phyloP scores from a whole-genome alignment of 2,329 filamentous ascomycete species.

The Phaeosphaeriaceae sp. region DNA sequence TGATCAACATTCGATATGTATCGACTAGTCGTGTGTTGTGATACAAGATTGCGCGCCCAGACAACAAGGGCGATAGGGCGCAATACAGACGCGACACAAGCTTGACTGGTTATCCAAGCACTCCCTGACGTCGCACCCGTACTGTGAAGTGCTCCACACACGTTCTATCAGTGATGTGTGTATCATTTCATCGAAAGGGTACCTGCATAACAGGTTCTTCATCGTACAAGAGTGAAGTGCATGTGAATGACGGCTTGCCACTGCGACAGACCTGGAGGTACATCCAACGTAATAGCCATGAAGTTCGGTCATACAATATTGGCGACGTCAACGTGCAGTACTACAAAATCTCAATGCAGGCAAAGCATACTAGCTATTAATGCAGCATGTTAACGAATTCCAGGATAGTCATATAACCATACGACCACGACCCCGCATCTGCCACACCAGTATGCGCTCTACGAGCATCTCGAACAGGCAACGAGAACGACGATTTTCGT shows the following conservation, averaged over 20 bases:
- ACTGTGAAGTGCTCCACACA: neutral
- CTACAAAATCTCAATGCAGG: neutral
- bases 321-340: neutral
- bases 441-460: neutral
- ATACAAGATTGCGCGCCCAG: neutral
- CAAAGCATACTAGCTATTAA: neutral
- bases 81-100: neutral
- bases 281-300: neutral
- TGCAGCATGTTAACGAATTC: neutral
- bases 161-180: neutral
- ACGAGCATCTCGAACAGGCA: neutral
- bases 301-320: neutral
- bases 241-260: neutral
- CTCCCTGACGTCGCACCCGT: neutral
- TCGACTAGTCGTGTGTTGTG: neutral
- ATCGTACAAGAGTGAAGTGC: neutral
- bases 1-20: no score
- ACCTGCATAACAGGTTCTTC: neutral
- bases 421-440: slow-evolving; percentile 1
- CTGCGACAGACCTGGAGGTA: neutral
- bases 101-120: neutral
- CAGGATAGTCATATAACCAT: neutral
- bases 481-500: neutral
- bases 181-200: neutral
- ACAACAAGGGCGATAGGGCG: neutral